Percentiles rank a stretch among this genome's conserved stretches.
These are phyloP conservation scores for Cercospora sp. DNA, from an alignment of 2,329 filamentous ascomycete species.

Conservation along the genomic window DNA sequence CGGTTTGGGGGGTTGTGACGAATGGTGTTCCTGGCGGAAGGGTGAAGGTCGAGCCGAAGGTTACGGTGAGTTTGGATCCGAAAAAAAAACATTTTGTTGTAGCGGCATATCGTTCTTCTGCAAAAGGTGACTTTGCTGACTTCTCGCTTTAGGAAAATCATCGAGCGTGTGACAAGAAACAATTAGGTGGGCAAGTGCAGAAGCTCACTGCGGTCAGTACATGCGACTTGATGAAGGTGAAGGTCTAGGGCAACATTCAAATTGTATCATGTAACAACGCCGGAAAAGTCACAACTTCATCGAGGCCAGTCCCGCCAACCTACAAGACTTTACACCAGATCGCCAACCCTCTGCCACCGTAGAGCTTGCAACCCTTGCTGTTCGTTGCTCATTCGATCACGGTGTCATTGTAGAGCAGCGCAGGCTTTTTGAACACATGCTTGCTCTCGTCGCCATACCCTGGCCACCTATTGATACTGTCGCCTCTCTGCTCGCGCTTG, in stretches of 20 bases:
- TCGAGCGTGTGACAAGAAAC: background rate
- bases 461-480: background rate
- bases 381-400: too few relatives aligned
- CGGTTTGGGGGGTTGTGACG: slow-evolving; percentile 2
- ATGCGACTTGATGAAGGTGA: background rate
- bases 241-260: too few relatives aligned
- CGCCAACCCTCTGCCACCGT: too few relatives aligned
- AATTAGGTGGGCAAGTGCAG: background rate
- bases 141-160: background rate
- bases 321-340: too few relatives aligned
- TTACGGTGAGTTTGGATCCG: background rate
- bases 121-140: background rate
- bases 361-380: too few relatives aligned
- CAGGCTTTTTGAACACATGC: background rate
- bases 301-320: too few relatives aligned
- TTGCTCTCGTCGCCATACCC: background rate
- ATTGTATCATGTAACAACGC: too few relatives aligned
- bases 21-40: background rate
- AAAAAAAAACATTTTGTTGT: background rate
- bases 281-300: too few relatives aligned
- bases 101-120: background rate
- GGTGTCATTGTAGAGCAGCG: too few relatives aligned
- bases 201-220: background rate
- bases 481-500: background rate
- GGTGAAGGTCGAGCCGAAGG: background rate